phyloP scores from a whole-genome alignment of 148 eudicot species.

The Hydrangea macrophylla region DNA sequence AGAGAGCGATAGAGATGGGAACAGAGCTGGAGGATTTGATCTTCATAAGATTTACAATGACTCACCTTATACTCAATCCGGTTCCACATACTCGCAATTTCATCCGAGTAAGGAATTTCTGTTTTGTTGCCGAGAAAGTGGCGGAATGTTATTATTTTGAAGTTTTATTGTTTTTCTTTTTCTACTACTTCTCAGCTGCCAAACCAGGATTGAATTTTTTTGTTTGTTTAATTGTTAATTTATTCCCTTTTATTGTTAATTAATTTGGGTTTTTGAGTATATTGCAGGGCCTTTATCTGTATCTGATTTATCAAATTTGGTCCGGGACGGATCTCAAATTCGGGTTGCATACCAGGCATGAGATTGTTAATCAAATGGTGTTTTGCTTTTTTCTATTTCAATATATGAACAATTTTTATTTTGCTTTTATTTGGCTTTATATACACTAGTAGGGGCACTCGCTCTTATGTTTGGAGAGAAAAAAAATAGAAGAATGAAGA shows the following conservation, averaged over 20 bases:
- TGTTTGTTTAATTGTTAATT: not conserved
- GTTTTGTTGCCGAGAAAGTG: not conserved
- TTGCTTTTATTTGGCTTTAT: too few relatives aligned
- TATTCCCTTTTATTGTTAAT: not conserved
- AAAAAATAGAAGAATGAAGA: too few relatives aligned
- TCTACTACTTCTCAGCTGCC: not conserved
- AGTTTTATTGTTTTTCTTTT: not conserved
- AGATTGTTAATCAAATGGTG: not conserved
- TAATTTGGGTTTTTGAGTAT: not conserved
- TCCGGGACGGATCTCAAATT: not conserved
- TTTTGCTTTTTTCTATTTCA: not conserved
- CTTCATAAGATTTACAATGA: not conserved
- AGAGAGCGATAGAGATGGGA: not conserved
- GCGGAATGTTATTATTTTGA: not conserved
- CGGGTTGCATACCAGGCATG: constrained; percentile 1
- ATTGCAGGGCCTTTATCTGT: not conserved
- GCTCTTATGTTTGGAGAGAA: too few relatives aligned
- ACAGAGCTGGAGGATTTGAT: not conserved
- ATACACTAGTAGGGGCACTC: too few relatives aligned
- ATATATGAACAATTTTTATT: too few relatives aligned
- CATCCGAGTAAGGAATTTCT: not conserved
- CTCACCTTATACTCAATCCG: not conserved
- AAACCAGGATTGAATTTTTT: not conserved
- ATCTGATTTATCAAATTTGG: not conserved
- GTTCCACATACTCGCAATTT: not conserved